phyloP scores from a whole-genome alignment of 768 basidiomycete genomes.

The Lentinula edodes region DNA sequence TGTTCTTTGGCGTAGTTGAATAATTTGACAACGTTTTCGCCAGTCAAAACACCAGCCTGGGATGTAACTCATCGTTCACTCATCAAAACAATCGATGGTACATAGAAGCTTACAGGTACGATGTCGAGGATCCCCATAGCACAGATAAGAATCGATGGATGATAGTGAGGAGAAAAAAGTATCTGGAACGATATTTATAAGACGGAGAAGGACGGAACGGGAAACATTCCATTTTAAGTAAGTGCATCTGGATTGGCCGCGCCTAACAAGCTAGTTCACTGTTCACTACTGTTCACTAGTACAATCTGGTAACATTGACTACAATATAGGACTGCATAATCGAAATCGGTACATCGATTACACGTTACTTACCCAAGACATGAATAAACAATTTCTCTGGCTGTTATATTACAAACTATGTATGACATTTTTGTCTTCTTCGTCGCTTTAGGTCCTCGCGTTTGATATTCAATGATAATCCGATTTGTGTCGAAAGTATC shows the following conservation, averaged over 20 bases:
- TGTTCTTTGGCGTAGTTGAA: conserved; percentile 91
- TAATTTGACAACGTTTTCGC: conserved; percentile 90
- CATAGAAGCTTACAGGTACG: conserved; percentile 58
- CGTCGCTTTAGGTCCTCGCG: background rate
- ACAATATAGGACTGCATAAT: no score
- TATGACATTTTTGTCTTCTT: no score
- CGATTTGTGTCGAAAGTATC: background rate
- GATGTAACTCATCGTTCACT: background rate
- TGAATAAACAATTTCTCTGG: no score
- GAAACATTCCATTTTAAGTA: background rate
- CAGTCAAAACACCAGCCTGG: conserved; percentile 92
- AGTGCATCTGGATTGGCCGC: no score
- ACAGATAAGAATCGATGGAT: background rate
- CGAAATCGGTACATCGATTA: no score
- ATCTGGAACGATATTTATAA: background rate
- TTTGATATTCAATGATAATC: background rate
- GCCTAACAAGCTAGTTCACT: no score
- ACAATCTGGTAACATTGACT: no score
- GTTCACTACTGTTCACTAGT: no score
- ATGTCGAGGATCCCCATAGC: conserved; percentile 79
- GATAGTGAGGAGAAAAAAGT: background rate
- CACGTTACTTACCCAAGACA: no score
- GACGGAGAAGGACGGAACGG: background rate
- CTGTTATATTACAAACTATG: no score
- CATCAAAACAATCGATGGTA: conserved; percentile 1